Conservation (phyloP, 176 grass and related monocot species). For the Zoysia pacifica region DNA sequence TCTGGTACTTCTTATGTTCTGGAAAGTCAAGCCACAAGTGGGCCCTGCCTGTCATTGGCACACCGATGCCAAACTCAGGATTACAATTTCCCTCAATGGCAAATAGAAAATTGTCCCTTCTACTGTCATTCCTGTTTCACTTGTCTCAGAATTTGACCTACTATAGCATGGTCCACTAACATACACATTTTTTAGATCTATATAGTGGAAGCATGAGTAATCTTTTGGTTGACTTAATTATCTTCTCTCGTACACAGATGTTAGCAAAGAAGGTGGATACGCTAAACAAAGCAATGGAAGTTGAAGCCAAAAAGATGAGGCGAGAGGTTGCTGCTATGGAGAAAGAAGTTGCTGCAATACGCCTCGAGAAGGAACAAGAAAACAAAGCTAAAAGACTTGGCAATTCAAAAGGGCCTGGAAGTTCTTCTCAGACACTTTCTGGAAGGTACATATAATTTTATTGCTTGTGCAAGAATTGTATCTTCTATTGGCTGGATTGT, state of each 20-base stretch:
- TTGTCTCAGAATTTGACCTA: too few species aligned
- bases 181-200: too few species aligned
- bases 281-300: conserved; percentile 91
- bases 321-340: conserved; percentile 83
- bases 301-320: conserved; percentile 97
- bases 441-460: conserved; percentile 54
- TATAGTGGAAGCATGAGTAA: too few species aligned
- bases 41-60: too few species aligned
- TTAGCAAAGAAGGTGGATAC: conserved; percentile 90
- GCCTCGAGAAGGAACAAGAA: conserved; percentile 79
- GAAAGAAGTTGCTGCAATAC: conserved; percentile 84
- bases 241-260: conserved; percentile 53
- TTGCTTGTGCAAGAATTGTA: conserved; percentile 27
- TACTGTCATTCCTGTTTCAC: too few species aligned
- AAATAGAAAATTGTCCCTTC: too few species aligned
- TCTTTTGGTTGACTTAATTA: too few species aligned
- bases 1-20: not conserved
- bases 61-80: too few species aligned
- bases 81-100: too few species aligned
- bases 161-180: too few species aligned
- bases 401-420: conserved; percentile 68
- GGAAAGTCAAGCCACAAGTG: not conserved
- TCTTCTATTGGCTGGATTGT: conserved; percentile 5
- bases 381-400: conserved; percentile 64
- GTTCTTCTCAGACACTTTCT: conserved; percentile 51